Base-by-base conservation (phyloP, 2,329 filamentous ascomycete genomes). In the Rhynchosporium agropyri region DNA sequence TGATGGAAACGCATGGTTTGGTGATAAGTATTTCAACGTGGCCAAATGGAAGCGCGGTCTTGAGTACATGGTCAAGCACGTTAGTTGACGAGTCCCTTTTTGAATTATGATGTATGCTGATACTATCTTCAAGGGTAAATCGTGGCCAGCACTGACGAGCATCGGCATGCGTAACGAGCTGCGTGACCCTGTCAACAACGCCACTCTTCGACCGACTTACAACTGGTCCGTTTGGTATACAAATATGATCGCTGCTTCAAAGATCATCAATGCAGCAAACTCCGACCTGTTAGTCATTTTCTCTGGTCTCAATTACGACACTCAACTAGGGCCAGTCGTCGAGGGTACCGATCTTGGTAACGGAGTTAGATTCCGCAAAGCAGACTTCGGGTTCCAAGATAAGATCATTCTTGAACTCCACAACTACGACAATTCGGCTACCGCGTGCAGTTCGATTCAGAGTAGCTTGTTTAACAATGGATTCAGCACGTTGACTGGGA, bases 1-100 rank as follows among this genome's bases (percentile, higher is more conserved):
- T 0, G 84, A 87, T 58, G 83, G 83, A 3, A 87, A 87, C 70
- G 75, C 79, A 29, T 87, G 84, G 84, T 87, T 84, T 75, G 83
- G 85, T 10, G 86, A 89, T 70, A 79, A 74, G 0, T 79, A 86
- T 68, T 89, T 87, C 66, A 73, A 83, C 62, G 77, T 81, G 0
- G 74, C 77, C 1, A 87, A 87, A 46, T 89, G 87, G 87, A 77
- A 80, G 5, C 78, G 86, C 8, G 87, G 86, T 0, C 76, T 84
- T 28, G 73, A 75, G 0, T 89, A 83, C 70, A 88, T 89, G 83
- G 82, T 84, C 0, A 72, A 78, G 2, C 84, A 87, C 66, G 82
- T 83, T 76, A 68, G 78, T 74, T 28, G 26, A 1, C 36, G 6
- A 36, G 9, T n/a, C 10, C 0, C 71, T 12, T 29, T n/a, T 31